Conservation (phyloP, 768 basidiomycete species). For the Termitomyces sp. region DNA sequence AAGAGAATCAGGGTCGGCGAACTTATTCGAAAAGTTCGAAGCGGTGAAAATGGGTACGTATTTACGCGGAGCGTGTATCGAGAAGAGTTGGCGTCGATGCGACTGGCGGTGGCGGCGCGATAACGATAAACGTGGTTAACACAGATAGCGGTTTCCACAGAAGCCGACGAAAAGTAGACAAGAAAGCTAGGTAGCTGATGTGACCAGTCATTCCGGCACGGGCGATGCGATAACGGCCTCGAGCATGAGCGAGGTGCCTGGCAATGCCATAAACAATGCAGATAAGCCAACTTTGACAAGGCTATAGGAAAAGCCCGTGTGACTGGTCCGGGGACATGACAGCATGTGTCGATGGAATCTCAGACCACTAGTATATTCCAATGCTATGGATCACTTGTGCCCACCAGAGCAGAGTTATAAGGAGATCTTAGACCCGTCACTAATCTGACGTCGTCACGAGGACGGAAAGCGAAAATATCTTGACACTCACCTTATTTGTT, state of each 20-base stretch:
- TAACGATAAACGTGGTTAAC: neutral
- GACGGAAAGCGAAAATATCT: neutral
- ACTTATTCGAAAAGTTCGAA: constrained; percentile 47
- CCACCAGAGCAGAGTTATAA: neutral
- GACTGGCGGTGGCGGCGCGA: constrained; percentile 20
- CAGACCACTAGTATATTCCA: neutral
- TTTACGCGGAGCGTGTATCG: constrained; percentile 60
- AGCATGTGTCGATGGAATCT: neutral
- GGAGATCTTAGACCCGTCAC: neutral
- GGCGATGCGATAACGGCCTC: constrained; percentile 1
- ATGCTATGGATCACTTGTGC: neutral
- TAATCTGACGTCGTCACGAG: neutral
- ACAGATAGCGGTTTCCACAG: too few species aligned
- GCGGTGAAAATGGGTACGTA: constrained; percentile 28
- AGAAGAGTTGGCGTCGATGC: constrained; percentile 17
- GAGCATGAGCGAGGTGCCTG: neutral
- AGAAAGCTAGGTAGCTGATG: too few species aligned
- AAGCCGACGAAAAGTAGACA: neutral
- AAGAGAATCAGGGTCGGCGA: constrained; percentile 52
- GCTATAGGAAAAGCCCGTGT: neutral
- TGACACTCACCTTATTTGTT: neutral
- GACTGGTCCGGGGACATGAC: neutral
- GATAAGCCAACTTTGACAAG: neutral
- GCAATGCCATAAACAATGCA: neutral
- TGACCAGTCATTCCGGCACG: constrained; percentile 4